Percentiles rank a stretch among this genome's conserved stretches.
These are phyloP conservation scores for Debaryomyces nepalensis DNA, from an alignment of 1,139 yeast genomes.

Conservation along the genomic window DNA sequence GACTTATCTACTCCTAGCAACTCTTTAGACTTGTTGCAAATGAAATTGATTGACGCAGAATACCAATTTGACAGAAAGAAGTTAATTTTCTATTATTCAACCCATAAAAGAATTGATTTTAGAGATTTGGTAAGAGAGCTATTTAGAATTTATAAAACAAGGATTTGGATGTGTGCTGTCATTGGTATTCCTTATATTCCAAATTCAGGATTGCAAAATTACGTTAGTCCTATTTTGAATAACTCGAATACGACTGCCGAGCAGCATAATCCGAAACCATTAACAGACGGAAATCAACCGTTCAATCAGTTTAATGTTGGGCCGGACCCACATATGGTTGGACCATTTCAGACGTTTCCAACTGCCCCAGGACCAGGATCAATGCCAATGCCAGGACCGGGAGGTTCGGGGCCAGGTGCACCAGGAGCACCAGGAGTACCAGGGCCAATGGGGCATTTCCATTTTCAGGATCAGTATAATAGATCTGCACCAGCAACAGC, in stretches of 20 bases:
- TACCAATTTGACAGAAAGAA: constrained; percentile 96
- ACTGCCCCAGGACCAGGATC: constrained; percentile 5
- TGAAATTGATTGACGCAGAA: constrained; percentile 75
- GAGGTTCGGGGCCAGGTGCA: neutral
- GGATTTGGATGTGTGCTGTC: constrained; percentile 98
- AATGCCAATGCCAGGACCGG: constrained; percentile 2
- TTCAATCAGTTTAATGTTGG: constrained; percentile 5
- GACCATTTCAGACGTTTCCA: constrained; percentile 2
- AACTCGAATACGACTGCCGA: neutral
- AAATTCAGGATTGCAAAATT: constrained; percentile 5
- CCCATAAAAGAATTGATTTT: constrained; percentile 85
- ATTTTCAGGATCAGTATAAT: constrained; percentile 6
- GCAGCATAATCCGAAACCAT: neutral
- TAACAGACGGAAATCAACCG: constrained; percentile 1
- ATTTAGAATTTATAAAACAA: constrained; percentile 89
- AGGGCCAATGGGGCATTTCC: constrained; percentile 3
- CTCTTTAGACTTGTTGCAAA: constrained; percentile 29
- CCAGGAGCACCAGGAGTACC: neutral
- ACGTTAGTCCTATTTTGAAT: constrained; percentile 7
- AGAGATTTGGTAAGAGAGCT: constrained; percentile 90
- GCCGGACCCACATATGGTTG: constrained; percentile 1
- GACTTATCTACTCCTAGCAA: constrained; percentile 15
- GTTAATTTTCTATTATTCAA: constrained; percentile 81
- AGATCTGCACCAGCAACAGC: constrained; percentile 9
- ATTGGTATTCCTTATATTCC: constrained; percentile 35